Evolutionary conservation across 2,329 filamentous ascomycete species (phyloP), one percentile per base, ranked within the genome.

Genomic region (Ceratocystis papillata): DNA sequence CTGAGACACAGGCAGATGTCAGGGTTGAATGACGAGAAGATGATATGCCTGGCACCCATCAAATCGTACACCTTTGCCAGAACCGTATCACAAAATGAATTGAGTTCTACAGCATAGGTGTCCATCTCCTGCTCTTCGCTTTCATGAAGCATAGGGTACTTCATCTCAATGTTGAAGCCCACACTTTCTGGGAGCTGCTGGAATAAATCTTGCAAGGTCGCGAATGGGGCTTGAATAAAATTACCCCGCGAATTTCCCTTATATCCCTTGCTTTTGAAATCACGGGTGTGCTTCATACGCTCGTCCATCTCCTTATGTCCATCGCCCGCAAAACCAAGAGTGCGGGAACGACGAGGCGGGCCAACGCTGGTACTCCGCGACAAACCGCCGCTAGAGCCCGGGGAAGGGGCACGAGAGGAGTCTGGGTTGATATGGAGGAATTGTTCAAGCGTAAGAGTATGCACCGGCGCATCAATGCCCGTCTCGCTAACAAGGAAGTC

Each of bases 91-190:
- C 95, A 93, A 75, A 97, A 99, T 0, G 88, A 90, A 76, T 97
- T 97, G 71, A 97, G 83, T 77, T 99, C 94, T 60, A 97, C 89
- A 0, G 90, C 92, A 73, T 96, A 96, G 2, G 89, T 89, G 74
- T 96, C 93, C 91, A 97, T 96, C 71, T 96, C 90, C 70, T 96
- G 89, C 74, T 95, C 89, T 75, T 96, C 90, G 67, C 86, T 90
- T 79, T 99, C 95, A 74, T 93, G 88, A 53, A 99, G 83, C 92
- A 97, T 97, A 4, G 94, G 94, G 74, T 99, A 99, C 77, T 99
- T 97, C 83, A 99, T 89, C 78, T 99, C 94, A 71, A 99, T 96
- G 76, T 99, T 97, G 81, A 99, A 99, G 15, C 94, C 92, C 25
- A 96, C 88, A 15, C 84, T 81, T 69, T 88, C 83, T 0, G 91